phyloP scores from a whole-genome alignment of 176 grass and related monocot species.

The Olyra latifolia region DNA sequence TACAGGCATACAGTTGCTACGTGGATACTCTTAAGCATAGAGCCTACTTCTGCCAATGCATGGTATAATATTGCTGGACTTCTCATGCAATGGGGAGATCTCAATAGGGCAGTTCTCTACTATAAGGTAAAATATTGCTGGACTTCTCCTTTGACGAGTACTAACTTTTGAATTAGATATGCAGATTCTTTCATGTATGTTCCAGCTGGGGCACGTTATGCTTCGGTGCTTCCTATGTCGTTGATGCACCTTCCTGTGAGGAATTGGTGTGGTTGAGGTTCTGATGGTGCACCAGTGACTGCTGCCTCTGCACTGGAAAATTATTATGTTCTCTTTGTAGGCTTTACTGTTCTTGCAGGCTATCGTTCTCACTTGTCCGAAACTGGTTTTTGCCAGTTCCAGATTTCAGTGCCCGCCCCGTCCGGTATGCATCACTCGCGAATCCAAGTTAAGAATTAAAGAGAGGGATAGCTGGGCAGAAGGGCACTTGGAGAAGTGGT shows the following conservation, averaged over 20 bases:
- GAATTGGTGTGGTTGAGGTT: background rate
- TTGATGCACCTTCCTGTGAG: background rate
- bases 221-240: constrained; percentile 2
- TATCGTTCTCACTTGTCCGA: background rate
- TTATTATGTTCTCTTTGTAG: background rate
- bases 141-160: background rate
- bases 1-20: constrained; percentile 75
- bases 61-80: constrained; percentile 77
- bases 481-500: background rate
- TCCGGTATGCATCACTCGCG: background rate
- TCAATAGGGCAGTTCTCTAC: constrained; percentile 59
- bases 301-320: background rate
- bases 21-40: constrained; percentile 60
- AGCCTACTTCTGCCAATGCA: constrained; percentile 68
- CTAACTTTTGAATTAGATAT: constrained; percentile 26
- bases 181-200: constrained; percentile 12
- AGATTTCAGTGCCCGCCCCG: background rate
- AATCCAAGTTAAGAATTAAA: background rate
- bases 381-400: background rate
- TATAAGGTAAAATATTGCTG: too few species aligned
- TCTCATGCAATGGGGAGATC: constrained; percentile 69
- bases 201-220: background rate
- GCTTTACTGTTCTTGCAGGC: constrained; percentile 6
- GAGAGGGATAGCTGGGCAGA: background rate
- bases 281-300: background rate